A percentile compares a stretch with the other conserved stretches of the same genome.
phyloP scores from a whole-genome alignment of 2,329 filamentous ascomycete genomes.

The Ambrosiella xylebori region DNA sequence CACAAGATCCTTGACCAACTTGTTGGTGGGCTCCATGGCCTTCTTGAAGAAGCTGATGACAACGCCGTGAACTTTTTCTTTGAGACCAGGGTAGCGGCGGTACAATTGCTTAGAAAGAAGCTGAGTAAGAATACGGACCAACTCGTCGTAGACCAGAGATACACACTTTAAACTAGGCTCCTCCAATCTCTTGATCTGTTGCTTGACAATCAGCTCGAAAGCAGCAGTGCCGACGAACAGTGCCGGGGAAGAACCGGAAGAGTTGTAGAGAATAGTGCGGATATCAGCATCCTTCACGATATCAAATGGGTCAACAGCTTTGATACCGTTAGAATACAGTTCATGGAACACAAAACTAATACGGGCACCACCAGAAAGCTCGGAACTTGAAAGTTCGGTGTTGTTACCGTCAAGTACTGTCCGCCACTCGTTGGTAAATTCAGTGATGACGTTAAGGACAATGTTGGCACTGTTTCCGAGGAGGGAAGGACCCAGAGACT shows the following conservation, averaged over 20 bases:
- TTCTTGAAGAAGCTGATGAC: constrained; percentile 96
- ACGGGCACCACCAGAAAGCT: constrained; percentile 89
- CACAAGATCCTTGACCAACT: constrained; percentile 83
- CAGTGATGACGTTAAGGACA: constrained; percentile 94
- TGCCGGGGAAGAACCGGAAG: constrained; percentile 90
- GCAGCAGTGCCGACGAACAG: constrained; percentile 94
- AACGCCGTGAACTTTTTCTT: constrained; percentile 90
- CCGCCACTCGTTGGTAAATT: constrained; percentile 95
- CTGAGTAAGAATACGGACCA: constrained; percentile 86
- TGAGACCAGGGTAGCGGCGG: constrained; percentile 79
- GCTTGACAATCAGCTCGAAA: constrained; percentile 97
- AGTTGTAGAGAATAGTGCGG: constrained; percentile 93
- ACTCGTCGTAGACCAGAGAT: constrained; percentile 88
- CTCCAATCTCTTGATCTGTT: constrained; percentile 91
- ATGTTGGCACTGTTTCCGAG: constrained; percentile 94
- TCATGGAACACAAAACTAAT: constrained; percentile 99
- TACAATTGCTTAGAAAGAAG: constrained; percentile 78
- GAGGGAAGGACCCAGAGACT: constrained; percentile 76
- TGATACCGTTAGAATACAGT: constrained; percentile 90
- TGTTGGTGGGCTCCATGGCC: constrained; percentile 95
- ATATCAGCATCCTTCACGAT: constrained; percentile 96
- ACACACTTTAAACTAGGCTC: constrained; percentile 96
- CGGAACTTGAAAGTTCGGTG: constrained; percentile 81
- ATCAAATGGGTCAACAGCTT: constrained; percentile 95
- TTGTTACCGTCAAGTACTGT: constrained; percentile 94